These are phyloP conservation scores for Blastomyces gilchristii DNA, from an alignment of 2,329 filamentous ascomycete genomes.

Conservation along the genomic window DNA sequence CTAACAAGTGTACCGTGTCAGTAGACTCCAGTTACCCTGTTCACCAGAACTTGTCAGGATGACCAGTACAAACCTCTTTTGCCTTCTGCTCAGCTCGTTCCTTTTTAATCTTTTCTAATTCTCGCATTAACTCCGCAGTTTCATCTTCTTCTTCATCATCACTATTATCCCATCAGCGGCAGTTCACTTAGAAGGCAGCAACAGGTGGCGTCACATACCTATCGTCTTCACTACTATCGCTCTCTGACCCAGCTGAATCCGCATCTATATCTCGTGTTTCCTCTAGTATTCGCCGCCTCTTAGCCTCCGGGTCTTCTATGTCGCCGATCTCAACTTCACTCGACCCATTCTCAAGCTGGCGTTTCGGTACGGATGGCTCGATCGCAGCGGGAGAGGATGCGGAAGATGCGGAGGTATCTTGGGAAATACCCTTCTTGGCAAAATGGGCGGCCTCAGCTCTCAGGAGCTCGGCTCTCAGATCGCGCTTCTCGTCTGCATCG, in stretches of 20 bases:
- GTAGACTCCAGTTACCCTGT: background rate
- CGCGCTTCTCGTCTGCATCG: slow-evolving; percentile 60
- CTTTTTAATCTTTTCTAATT: slow-evolving; percentile 86
- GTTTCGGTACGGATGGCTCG: slow-evolving; percentile 46
- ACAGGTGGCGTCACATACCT: slow-evolving; percentile 30
- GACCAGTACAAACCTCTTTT: slow-evolving; percentile 44
- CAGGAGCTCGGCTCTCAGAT: slow-evolving; percentile 81
- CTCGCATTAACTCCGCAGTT: slow-evolving; percentile 78
- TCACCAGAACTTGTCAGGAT: background rate
- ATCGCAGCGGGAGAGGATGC: slow-evolving; percentile 21
- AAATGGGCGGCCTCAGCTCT: slow-evolving; percentile 80
- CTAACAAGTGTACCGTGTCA: slow-evolving; percentile 26
- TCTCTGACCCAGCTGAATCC: slow-evolving; percentile 55
- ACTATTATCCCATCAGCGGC: slow-evolving; percentile 35
- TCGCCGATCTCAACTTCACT: slow-evolving; percentile 30
- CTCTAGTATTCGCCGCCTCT: slow-evolving; percentile 75
- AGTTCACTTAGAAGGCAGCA: background rate
- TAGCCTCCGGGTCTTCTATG: slow-evolving; percentile 65
- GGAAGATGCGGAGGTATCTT: slow-evolving; percentile 26
- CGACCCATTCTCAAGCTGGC: slow-evolving; percentile 48
- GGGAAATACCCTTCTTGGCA: slow-evolving; percentile 61
- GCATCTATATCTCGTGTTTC: slow-evolving; percentile 84
- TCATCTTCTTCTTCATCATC: slow-evolving; percentile 73
- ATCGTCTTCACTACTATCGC: slow-evolving; percentile 52
- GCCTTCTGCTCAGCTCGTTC: slow-evolving; percentile 74